Conservation (phyloP, 164 flowering plant genomes). For the Vitis cinerea region DNA sequence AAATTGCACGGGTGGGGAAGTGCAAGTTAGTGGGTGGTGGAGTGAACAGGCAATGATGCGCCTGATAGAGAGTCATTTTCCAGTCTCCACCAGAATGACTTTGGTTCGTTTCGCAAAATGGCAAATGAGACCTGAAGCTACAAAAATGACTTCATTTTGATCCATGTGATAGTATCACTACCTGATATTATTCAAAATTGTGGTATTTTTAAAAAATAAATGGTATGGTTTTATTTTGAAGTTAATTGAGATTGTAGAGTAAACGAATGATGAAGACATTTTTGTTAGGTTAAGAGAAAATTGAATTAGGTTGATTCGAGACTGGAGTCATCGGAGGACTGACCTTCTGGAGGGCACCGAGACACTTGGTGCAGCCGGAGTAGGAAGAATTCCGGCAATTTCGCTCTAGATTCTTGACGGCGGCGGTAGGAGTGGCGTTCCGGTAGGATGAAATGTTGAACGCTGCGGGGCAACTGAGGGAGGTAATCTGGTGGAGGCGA, state of each 20-base stretch:
- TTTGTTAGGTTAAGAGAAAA: background rate
- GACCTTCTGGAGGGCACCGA: slow-evolving; percentile 89
- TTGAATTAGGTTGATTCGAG: no score
- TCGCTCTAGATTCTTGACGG: slow-evolving; percentile 67
- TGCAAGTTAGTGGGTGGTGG: no score
- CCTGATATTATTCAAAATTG: background rate
- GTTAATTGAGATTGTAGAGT: no score
- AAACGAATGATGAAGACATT: background rate
- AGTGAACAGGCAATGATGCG: background rate
- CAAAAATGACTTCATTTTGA: background rate
- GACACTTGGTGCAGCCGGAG: slow-evolving; percentile 89
- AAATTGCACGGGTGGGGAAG: no score
- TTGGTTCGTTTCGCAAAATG: background rate
- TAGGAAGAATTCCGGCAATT: slow-evolving; percentile 85
- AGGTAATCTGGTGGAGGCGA: slow-evolving; percentile 83
- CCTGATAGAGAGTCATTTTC: slow-evolving; percentile 2
- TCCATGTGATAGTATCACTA: background rate
- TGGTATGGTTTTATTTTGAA: no score
- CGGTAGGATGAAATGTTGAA: slow-evolving; percentile 53
- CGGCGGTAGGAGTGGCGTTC: slow-evolving; percentile 85
- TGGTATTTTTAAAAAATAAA: no score
- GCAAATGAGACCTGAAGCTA: background rate
- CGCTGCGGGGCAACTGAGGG: slow-evolving; percentile 88
- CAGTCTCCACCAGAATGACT: background rate
- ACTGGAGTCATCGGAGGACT: background rate